A percentile compares a stretch with the other conserved stretches of the same genome.
These are phyloP conservation scores for Nothophoma quercina DNA, from an alignment of 2,329 filamentous ascomycete genomes.

Conservation along the genomic window DNA sequence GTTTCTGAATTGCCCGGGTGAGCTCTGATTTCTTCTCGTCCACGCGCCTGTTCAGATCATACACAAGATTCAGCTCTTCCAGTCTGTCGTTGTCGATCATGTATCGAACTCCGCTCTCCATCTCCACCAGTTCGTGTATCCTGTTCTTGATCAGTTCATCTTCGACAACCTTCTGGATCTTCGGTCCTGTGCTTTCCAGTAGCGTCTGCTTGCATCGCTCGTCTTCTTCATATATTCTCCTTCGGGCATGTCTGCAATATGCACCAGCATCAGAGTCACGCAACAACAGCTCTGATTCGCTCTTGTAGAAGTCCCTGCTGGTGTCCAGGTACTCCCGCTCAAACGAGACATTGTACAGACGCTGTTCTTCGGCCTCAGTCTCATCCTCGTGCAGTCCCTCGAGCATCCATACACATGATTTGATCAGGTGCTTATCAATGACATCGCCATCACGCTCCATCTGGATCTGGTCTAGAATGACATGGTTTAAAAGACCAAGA, in stretches of 20 bases:
- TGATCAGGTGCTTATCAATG: constrained; percentile 82
- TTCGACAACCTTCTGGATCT: constrained; percentile 80
- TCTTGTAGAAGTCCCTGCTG: constrained; percentile 76
- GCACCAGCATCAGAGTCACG: constrained; percentile 79
- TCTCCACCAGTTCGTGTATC: constrained; percentile 79
- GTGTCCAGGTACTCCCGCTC: constrained; percentile 77
- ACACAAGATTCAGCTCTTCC: constrained; percentile 81
- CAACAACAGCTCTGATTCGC: constrained; percentile 77
- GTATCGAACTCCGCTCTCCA: constrained; percentile 84
- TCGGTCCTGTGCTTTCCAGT: constrained; percentile 73
- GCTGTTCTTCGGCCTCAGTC: constrained; percentile 77
- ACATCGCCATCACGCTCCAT: constrained; percentile 92
- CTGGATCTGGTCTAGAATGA: constrained; percentile 87
- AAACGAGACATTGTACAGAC: constrained; percentile 84
- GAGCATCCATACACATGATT: constrained; percentile 87
- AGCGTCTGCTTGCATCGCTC: constrained; percentile 85
- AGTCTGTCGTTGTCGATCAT: constrained; percentile 92
- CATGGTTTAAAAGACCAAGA: constrained; percentile 77
- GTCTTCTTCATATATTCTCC: constrained; percentile 79
- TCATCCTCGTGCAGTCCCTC: constrained; percentile 85
- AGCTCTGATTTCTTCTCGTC: constrained; percentile 76
- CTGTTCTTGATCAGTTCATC: constrained; percentile 79
- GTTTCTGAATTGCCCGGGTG: constrained; percentile 72
- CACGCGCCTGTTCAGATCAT: constrained; percentile 78
- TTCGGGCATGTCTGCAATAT: constrained; percentile 80